These are phyloP conservation scores for Striga hermonthica DNA, from an alignment of 305 asterid genomes.

Conservation along the genomic window DNA sequence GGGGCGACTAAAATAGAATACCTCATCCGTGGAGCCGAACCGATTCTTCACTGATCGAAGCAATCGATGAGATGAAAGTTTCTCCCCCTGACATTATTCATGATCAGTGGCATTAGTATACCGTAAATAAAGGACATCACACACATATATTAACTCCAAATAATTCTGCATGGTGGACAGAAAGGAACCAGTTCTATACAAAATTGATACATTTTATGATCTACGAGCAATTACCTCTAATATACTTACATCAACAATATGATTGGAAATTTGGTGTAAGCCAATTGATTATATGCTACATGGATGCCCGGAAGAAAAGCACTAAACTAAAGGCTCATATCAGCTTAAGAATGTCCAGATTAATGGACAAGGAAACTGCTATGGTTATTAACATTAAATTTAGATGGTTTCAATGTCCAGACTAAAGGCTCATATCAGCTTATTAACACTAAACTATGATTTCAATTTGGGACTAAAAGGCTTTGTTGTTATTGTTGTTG, in stretches of 20 bases:
- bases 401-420: too few species aligned
- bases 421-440: too few species aligned
- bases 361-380: constrained; percentile 11
- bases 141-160: background rate
- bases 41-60: constrained; percentile 92
- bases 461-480: too few species aligned
- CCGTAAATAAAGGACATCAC: constrained; percentile 12
- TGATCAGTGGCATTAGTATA: constrained; percentile 24
- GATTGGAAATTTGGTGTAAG: background rate
- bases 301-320: background rate
- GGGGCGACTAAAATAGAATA: constrained; percentile 32
- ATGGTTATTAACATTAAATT: constrained; percentile 10
- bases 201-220: background rate
- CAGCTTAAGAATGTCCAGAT: constrained; percentile 2
- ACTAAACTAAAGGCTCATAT: background rate
- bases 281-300: background rate
- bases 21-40: constrained; percentile 98
- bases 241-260: constrained; percentile 1
- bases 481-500: too few species aligned
- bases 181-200: background rate
- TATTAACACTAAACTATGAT: too few species aligned
- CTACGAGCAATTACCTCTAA: background rate
- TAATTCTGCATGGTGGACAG: constrained; percentile 6
- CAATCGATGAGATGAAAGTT: constrained; percentile 74
- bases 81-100: constrained; percentile 76